A percentile compares a stretch with the other conserved stretches of the same genome.
These are phyloP conservation scores for Solanum gandarillasii DNA, from an alignment of 257 asterid genomes.

Conservation along the genomic window DNA sequence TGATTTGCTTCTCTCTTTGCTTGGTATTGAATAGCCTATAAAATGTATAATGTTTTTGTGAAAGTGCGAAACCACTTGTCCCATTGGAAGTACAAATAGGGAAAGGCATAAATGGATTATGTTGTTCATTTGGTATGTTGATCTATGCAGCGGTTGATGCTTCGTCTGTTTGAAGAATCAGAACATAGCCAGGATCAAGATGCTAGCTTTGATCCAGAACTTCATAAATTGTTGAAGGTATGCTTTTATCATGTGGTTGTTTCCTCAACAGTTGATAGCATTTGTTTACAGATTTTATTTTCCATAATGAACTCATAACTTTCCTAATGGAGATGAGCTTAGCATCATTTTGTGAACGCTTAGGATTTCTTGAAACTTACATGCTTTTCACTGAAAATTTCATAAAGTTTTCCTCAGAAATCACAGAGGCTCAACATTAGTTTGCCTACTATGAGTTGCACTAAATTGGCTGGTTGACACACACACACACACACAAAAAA, in stretches of 20 bases:
- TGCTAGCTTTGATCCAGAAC: slow-evolving; percentile 28
- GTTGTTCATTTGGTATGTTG: not conserved
- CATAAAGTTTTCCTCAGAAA: not conserved
- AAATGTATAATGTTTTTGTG: not conserved
- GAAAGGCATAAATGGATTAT: not conserved
- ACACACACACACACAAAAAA: not conserved
- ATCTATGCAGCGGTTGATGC: slow-evolving; percentile 49
- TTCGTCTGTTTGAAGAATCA: slow-evolving; percentile 40
- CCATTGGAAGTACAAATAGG: not conserved
- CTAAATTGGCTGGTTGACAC: not conserved
- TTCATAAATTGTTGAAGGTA: slow-evolving; percentile 62
- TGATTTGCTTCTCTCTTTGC: not conserved
- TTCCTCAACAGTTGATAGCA: not conserved
- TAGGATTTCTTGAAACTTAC: not conserved
- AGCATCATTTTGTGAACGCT: not conserved
- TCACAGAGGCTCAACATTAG: not conserved
- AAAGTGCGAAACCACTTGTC: not conserved
- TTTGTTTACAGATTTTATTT: not conserved
- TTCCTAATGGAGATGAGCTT: not conserved
- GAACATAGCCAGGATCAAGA: slow-evolving; percentile 12
- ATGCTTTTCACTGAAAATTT: not conserved
- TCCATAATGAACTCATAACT: not conserved
- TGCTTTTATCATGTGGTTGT: not conserved
- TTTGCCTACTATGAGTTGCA: not conserved
- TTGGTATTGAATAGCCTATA: not conserved